Evolutionary conservation across 768 basidiomycete species (phyloP), one percentile per base, ranked within the genome.

Genomic region (Tulasnella sp.): DNA sequence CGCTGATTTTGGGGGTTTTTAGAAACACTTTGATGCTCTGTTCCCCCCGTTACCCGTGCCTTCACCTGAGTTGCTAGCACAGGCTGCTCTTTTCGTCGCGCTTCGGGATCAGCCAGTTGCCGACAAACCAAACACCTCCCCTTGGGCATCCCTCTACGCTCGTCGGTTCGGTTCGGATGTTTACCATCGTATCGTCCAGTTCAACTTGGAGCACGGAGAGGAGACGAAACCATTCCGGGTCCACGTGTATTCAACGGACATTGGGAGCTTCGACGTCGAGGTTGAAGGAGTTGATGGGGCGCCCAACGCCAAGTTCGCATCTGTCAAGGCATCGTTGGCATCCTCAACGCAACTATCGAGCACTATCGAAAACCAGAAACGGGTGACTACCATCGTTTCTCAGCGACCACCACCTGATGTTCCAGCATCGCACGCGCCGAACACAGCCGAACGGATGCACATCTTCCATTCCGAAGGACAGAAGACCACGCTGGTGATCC

Each of bases 1-100:
- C 54, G 69, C 40, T 72, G 25, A 68, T n/a, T 15, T 3, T 77
- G n/a, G 8, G 25, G 0, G 9, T 29, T 34, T 19, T 34, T 71
- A 96, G 94, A 94, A 93, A 89, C 91, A 97, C 81, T 87, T 88
- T 80, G 85, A 89, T 52, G 88, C 92, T 76, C 85, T 97, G n/a
- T 95, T 97, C 84, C 92, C 92, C 2, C 85, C 88, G 0, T 79
- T 90, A 2, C 79, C 85, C 7, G 83, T 87, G 19, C 90, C 93
- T 1, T 86, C 87, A 0, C 84, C 91, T 0, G 88, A 89, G 67
- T 80, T 92, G 14, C 83, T 96, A 6, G 93, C 91, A 2, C 91
- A 93, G 81, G 92, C 92, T 0, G 94, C 92, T 0, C 85, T 97
- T 8, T 97, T 87, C 80, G 84, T 93, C 14, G 86, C 85, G 22